phyloP scores from a whole-genome alignment of 169 alveolate genomes.

The Cryptosporidium meleagridis region DNA sequence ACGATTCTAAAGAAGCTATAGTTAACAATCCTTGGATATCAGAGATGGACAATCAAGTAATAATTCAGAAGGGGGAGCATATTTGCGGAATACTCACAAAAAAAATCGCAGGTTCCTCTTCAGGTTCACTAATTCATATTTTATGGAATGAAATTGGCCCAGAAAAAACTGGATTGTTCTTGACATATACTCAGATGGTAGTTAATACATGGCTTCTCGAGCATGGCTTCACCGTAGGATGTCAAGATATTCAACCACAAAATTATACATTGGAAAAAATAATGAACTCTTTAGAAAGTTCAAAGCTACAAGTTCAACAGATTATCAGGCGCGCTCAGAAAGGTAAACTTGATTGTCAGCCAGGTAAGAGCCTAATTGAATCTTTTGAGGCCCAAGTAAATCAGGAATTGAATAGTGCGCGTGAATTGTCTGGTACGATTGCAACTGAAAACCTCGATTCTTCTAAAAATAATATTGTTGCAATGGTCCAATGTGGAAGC shows the following conservation, averaged over 20 bases:
- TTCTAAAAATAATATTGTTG: slow-evolving; percentile 93
- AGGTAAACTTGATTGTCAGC: slow-evolving; percentile 97
- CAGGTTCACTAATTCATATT: slow-evolving; percentile 97
- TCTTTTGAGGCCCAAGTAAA: slow-evolving; percentile 98
- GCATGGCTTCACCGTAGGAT: slow-evolving; percentile 98
- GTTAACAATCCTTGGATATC: slow-evolving; percentile 81
- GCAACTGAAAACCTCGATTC: slow-evolving; percentile 94
- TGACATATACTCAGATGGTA: slow-evolving; percentile 95
- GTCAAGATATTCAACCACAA: slow-evolving; percentile 97
- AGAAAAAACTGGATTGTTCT: slow-evolving; percentile 93
- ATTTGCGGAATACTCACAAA: slow-evolving; percentile 97
- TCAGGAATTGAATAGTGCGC: slow-evolving; percentile 94
- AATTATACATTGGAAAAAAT: slow-evolving; percentile 90
- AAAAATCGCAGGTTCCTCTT: slow-evolving; percentile 96
- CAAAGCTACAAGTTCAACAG: slow-evolving; percentile 87
- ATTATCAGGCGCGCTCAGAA: slow-evolving; percentile 92
- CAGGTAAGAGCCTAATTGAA: slow-evolving; percentile 98
- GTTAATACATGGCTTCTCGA: slow-evolving; percentile 97
- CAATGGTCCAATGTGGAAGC: slow-evolving; percentile 98
- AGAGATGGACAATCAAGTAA: slow-evolving; percentile 83
- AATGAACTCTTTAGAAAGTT: slow-evolving; percentile 87
- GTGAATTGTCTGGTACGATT: slow-evolving; percentile 92
- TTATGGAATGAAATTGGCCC: slow-evolving; percentile 99
- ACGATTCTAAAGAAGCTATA: slow-evolving; percentile 77
- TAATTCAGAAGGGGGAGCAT: slow-evolving; percentile 96